These are phyloP conservation scores for Radiomyces spectabilis DNA, from an alignment of 192 early-diverging fungal genomes.

Conservation along the genomic window DNA sequence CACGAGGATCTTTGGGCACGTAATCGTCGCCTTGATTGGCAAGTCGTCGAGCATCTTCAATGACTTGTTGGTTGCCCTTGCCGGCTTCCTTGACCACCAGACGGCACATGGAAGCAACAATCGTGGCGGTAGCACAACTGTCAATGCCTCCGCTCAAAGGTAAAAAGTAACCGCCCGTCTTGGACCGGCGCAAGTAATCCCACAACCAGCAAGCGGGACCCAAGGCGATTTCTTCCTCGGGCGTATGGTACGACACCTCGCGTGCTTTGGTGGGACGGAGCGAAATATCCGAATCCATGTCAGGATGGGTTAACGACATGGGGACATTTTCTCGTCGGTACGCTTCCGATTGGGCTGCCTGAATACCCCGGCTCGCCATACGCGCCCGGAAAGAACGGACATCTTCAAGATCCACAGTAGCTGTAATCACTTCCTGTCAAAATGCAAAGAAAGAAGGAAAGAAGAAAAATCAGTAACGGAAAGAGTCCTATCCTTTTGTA, in stretches of 20 bases:
- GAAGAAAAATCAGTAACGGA: neutral
- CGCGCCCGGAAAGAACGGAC: constrained; percentile 75
- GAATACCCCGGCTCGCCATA: constrained; percentile 67
- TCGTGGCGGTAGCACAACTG: constrained; percentile 81
- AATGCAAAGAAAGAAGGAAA: constrained; percentile 5
- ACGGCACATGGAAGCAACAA: constrained; percentile 90
- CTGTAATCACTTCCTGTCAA: constrained; percentile 76
- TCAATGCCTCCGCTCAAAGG: constrained; percentile 98
- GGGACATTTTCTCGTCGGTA: constrained; percentile 63
- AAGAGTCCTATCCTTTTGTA: constrained; percentile 1
- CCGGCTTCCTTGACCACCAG: constrained; percentile 63
- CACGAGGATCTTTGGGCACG: constrained; percentile 68
- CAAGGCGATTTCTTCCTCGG: constrained; percentile 85
- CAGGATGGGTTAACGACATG: constrained; percentile 42
- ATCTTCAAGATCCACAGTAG: constrained; percentile 86
- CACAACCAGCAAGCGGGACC: constrained; percentile 99
- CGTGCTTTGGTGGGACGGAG: constrained; percentile 42
- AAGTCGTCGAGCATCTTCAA: constrained; percentile 64
- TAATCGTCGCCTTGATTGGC: constrained; percentile 54
- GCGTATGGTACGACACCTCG: constrained; percentile 53
- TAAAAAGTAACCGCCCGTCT: constrained; percentile 85
- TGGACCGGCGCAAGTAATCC: constrained; percentile 95
- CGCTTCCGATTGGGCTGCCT: constrained; percentile 54
- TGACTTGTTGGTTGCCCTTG: constrained; percentile 58
- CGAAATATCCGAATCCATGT: constrained; percentile 28